A percentile compares a stretch with the other conserved stretches of the same genome.
These are phyloP conservation scores for Volvox africanus DNA, from an alignment of 139 green algal genomes.

Conservation along the genomic window DNA sequence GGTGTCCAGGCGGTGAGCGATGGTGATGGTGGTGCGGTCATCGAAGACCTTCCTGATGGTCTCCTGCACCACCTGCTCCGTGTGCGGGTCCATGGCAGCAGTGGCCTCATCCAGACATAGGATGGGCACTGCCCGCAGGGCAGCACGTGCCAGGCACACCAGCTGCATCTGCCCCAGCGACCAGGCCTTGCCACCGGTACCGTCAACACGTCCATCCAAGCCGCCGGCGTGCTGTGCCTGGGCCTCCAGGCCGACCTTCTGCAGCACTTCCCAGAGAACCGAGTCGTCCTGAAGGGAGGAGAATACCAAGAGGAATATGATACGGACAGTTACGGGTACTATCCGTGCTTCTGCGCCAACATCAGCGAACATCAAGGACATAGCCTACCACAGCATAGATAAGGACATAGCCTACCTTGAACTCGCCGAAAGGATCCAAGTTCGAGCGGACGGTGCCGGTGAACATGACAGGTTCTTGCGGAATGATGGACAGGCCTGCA, in stretches of 20 bases:
- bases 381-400: no score
- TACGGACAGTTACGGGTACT: background rate
- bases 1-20: slow-evolving; percentile 79
- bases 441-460: slow-evolving; percentile 85
- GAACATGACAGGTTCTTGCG: slow-evolving; percentile 86
- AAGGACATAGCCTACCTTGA: slow-evolving; percentile 53
- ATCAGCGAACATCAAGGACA: no score
- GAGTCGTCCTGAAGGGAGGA: slow-evolving; percentile 18
- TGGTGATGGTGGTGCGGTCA: slow-evolving; percentile 79
- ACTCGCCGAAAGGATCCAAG: slow-evolving; percentile 83
- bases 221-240: slow-evolving; percentile 60
- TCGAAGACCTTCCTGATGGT: slow-evolving; percentile 68
- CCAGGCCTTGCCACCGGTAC: slow-evolving; percentile 65
- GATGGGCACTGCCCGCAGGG: slow-evolving; percentile 73
- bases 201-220: slow-evolving; percentile 74
- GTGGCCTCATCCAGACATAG: slow-evolving; percentile 87
- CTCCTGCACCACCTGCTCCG: slow-evolving; percentile 80
- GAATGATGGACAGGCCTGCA: slow-evolving; percentile 79
- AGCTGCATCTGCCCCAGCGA: slow-evolving; percentile 83
- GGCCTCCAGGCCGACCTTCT: slow-evolving; percentile 43
- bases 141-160: slow-evolving; percentile 82
- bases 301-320: background rate
- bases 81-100: slow-evolving; percentile 82
- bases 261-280: slow-evolving; percentile 77
- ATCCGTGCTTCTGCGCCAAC: no score